Evolutionary conservation across 2,329 filamentous ascomycete genomes (phyloP).

Genomic region (Dactylellina parvicollis): DNA sequence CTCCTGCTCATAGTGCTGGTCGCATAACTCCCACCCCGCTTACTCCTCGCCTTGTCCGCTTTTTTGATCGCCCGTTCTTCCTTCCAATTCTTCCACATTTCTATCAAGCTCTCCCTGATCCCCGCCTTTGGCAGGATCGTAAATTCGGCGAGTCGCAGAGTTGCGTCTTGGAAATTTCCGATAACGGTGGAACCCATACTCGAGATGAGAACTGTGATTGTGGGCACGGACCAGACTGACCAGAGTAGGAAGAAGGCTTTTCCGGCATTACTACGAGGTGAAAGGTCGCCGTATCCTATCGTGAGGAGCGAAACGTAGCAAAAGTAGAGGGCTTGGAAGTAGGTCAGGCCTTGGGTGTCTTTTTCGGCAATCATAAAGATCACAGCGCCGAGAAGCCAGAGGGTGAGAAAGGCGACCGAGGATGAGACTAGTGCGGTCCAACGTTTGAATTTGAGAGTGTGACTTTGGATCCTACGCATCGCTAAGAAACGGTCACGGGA

Average conservation of each 20-base stretch:
- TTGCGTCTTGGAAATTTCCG: conserved; percentile 71
- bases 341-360: conserved; percentile 68
- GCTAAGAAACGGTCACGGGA: conserved; percentile 68
- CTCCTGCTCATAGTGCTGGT: conserved; percentile 56
- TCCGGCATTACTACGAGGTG: conserved; percentile 79
- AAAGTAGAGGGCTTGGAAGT: conserved; percentile 86
- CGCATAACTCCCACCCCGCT: conserved; percentile 58
- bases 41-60: neutral
- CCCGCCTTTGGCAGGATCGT: conserved; percentile 70
- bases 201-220: conserved; percentile 85
- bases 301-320: conserved; percentile 84
- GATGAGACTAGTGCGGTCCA: conserved; percentile 80
- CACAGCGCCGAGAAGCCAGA: conserved; percentile 83
- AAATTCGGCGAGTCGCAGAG: conserved; percentile 71
- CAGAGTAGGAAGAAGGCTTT: conserved; percentile 91
- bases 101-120: conserved; percentile 26
- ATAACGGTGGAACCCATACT: conserved; percentile 87
- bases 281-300: conserved; percentile 85
- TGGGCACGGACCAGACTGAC: conserved; percentile 84
- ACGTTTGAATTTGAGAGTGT: conserved; percentile 72
- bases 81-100: conserved; percentile 19
- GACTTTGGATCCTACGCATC: conserved; percentile 81
- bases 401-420: conserved; percentile 72
- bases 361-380: conserved; percentile 75
- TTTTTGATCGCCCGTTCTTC: neutral